These are phyloP conservation scores for Penicillium hordei DNA, from an alignment of 2,329 filamentous ascomycete genomes.

Conservation along the genomic window DNA sequence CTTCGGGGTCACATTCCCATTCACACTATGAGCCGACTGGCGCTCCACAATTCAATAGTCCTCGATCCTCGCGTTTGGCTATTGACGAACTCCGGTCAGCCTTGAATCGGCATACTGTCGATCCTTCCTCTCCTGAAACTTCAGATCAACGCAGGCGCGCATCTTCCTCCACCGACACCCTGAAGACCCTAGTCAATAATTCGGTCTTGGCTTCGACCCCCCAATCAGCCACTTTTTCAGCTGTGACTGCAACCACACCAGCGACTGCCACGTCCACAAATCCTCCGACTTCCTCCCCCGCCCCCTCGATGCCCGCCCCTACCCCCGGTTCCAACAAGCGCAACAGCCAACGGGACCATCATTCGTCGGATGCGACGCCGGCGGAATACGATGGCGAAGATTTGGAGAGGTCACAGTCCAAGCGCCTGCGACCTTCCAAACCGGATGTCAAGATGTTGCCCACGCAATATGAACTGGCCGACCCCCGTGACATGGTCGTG, in stretches of 20 bases:
- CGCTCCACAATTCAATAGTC: constrained; percentile 33
- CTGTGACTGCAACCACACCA: constrained; percentile 12
- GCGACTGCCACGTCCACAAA: constrained; percentile 17
- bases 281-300: constrained; percentile 20
- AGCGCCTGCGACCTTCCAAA: constrained; percentile 48
- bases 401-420: constrained; percentile 40
- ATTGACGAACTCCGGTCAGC: constrained; percentile 45
- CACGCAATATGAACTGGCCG: constrained; percentile 74
- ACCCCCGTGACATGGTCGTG: constrained; percentile 81
- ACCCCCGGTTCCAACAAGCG: constrained; percentile 37
- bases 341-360: constrained; percentile 32
- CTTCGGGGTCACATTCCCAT: constrained; percentile 26
- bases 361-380: constrained; percentile 25
- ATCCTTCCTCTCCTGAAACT: constrained; percentile 33
- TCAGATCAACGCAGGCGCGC: constrained; percentile 37
- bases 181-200: constrained; percentile 8
- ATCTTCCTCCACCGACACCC: constrained; percentile 25
- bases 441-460: constrained; percentile 57
- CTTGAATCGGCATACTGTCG: constrained; percentile 41
- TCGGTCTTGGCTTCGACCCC: constrained; percentile 20
- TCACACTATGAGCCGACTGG: constrained; percentile 35
- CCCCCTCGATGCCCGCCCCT: constrained; percentile 34
- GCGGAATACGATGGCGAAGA: constrained; percentile 22
- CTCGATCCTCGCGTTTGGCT: constrained; percentile 37
- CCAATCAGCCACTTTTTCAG: constrained; percentile 17